phyloP scores from a whole-genome alignment of 2,329 filamentous ascomycete genomes.

The Calonectria leucothoes region DNA sequence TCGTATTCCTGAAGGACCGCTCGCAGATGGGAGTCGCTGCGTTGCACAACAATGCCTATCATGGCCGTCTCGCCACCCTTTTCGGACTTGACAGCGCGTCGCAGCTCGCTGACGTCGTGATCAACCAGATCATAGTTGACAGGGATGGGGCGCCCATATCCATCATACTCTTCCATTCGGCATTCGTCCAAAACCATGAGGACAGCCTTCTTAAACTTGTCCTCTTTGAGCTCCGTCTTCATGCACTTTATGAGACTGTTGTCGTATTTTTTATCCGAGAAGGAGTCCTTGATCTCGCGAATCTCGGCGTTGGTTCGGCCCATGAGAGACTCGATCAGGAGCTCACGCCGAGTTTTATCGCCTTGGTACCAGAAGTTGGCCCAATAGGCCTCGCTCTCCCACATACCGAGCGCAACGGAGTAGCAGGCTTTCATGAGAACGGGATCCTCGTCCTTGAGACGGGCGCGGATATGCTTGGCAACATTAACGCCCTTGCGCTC shows the following conservation, averaged over 20 bases:
- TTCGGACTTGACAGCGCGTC: conserved; percentile 74
- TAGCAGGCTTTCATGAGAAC: conserved; percentile 93
- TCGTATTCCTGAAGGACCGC: conserved; percentile 86
- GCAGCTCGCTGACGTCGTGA: conserved; percentile 79
- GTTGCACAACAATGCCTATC: conserved; percentile 83
- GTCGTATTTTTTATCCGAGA: conserved; percentile 90
- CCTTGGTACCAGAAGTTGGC: conserved; percentile 98
- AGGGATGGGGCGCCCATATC: conserved; percentile 66
- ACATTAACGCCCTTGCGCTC: conserved; percentile 84
- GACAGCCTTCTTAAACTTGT: conserved; percentile 94
- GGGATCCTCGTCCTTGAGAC: conserved; percentile 78
- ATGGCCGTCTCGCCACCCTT: conserved; percentile 90
- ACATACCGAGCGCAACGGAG: conserved; percentile 86
- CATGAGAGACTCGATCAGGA: conserved; percentile 94
- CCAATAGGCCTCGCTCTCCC: conserved; percentile 97
- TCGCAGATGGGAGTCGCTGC: conserved; percentile 84
- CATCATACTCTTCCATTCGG: conserved; percentile 84
- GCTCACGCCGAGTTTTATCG: conserved; percentile 83
- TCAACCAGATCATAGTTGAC: conserved; percentile 71
- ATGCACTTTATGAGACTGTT: conserved; percentile 87
- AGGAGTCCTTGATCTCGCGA: conserved; percentile 84
- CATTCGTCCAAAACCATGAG: conserved; percentile 84
- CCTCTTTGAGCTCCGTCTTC: conserved; percentile 91
- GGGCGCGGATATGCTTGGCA: conserved; percentile 83
- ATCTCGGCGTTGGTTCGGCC: conserved; percentile 92